Conservation (phyloP, 2,329 filamentous ascomycete species). For the Colletotrichum limetticola region DNA sequence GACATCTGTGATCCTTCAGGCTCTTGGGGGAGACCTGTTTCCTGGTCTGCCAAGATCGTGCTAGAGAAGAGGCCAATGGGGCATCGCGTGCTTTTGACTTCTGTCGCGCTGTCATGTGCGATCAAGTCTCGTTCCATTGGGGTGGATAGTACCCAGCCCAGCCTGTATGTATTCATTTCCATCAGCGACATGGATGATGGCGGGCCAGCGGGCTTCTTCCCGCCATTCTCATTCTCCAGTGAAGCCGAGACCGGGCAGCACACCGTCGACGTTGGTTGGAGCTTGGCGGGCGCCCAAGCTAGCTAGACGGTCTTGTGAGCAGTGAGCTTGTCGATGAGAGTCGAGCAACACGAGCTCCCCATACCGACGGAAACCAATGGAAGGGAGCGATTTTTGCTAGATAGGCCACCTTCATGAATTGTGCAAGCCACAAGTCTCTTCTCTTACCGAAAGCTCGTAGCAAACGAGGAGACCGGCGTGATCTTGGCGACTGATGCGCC, state of each 20-base stretch:
- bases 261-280: neutral
- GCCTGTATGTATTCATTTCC: neutral
- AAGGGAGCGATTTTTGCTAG: neutral
- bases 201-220: neutral
- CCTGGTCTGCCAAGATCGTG: neutral
- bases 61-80: neutral
- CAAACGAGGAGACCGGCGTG: neutral
- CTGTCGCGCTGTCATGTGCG: neutral
- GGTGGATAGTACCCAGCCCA: neutral
- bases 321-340: neutral
- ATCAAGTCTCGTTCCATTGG: neutral
- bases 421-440: neutral
- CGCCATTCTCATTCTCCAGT: neutral
- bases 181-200: neutral
- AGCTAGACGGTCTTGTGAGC: neutral
- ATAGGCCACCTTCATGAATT: neutral
- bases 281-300: neutral
- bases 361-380: neutral
- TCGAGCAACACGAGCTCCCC: neutral
- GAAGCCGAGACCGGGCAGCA: slow-evolving; percentile 5
- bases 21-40: neutral
- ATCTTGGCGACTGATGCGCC: neutral
- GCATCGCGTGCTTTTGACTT: neutral
- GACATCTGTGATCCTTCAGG: neutral
- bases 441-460: neutral